A percentile compares a stretch with the other conserved stretches of the same genome.
These are phyloP conservation scores for Fusarium sp. DNA, from an alignment of 2,329 filamentous ascomycete genomes.

Conservation along the genomic window DNA sequence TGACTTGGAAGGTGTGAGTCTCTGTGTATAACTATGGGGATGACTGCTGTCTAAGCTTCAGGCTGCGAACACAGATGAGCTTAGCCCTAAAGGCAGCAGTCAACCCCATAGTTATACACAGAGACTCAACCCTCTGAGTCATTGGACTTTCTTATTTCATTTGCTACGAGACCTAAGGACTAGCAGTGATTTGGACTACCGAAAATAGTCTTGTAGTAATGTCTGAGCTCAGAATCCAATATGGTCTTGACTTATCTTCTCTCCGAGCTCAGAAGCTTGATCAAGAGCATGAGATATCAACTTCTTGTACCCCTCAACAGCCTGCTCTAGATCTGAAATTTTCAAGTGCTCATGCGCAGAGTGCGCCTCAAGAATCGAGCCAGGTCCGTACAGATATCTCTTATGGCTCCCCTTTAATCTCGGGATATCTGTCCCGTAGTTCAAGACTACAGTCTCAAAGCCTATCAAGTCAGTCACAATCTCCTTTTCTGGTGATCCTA, in stretches of 20 bases:
- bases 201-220: too few species aligned
- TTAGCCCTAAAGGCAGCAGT: neutral
- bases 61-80: neutral
- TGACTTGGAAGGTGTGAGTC: neutral
- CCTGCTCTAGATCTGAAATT: neutral
- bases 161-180: neutral
- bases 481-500: accelerated
- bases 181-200: neutral
- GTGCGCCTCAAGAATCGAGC: slow-evolving; percentile 2
- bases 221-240: too few species aligned
- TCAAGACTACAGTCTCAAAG: neutral
- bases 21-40: neutral
- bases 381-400: slow-evolving; percentile 1
- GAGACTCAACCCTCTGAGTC: neutral
- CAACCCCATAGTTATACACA: accelerated
- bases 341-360: slow-evolving; percentile 12
- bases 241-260: too few species aligned
- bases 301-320: neutral
- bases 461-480: neutral
- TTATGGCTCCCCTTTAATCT: neutral
- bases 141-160: neutral
- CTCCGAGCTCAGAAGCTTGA: neutral
- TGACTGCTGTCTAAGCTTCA: neutral
- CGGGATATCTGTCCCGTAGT: slow-evolving; percentile 1
- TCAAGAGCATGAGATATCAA: neutral